Evolutionary conservation across 352 stramenopile species (phyloP), one percentile per base, ranked within the genome.

Genomic region (Lagenidium giganteum): DNA sequence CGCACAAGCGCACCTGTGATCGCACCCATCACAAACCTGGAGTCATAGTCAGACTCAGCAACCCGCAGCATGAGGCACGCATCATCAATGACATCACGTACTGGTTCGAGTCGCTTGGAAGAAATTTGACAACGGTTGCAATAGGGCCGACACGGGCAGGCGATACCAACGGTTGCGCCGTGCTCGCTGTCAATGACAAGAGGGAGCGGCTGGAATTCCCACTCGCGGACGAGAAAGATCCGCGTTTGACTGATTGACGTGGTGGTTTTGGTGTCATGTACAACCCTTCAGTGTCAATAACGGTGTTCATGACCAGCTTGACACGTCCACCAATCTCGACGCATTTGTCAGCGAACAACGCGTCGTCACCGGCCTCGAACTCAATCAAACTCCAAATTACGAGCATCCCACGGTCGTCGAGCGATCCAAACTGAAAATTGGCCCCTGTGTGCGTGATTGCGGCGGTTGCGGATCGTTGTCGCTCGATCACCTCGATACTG

Each of bases 311-410:
- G 40, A 87, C 68, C 26, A 83, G 56, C 48, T 81, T 83, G 38
- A 87, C 60, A 17, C 67, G 68, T 0, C 69, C 72, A 17, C 70
- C 70, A 29, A 88, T 81, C 47, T 77, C 63, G 4, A 83, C 65
- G 41, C 73, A 88, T 39, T 78, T 84, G 41, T 86, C 66, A 1
- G 47, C 47, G 34, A 65, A 35, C 7, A 83, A 34, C 11, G 70
- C 57, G 28, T 83, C 65, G 17, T 81, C 64, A 5, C 50, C 58
- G 0, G 53, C 35, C 9, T 70, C 56, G 6, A 75, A 71, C 23
- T 83, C 72, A 24, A 88, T 66, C n/a, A 86, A 42, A 16, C 76
- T 86, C 76, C 76, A 88, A 24, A 88, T 64, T 17, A 88, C 64
- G 8, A 88, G 44, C 16, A 85, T 38, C 0, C 76, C 76, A 8